Evolutionary conservation across 805 yeast species (phyloP), one percentile per base, ranked within the genome.

Genomic region (Ogataea dorogensis): DNA sequence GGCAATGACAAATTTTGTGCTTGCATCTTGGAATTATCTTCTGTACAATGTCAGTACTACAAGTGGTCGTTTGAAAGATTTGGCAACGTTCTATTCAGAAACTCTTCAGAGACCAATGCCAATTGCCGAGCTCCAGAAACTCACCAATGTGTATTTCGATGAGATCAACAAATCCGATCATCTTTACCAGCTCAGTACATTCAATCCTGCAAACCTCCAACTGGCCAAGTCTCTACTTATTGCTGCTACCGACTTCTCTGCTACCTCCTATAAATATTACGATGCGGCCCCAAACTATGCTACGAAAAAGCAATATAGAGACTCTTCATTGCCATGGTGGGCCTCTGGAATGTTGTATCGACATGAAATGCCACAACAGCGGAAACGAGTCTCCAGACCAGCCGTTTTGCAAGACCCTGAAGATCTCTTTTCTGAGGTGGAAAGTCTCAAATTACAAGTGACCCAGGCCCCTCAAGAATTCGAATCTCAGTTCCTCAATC

Each of bases 71-170:
- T 28, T 61, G 21, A 38, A 40, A 13, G 38, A 43, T 3, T 29
- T 58, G 9, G 15, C 32, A 2, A 17, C 27, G 4, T 46, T 59
- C 23, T 58, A 47, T 36, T 25, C 43, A 4, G 31, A 41, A 4
- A 24, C 27, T 15, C 19, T 47, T 10, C 46, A 46, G 14, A 42
- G 53, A 23, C 30, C 37, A 5, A 17, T 58, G 17, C 60, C 63
- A 3, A 40, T 58, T 7, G 46, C 44, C 5, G 31, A 46, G 12
- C 42, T 61, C 10, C 59, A 58, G 32, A 45, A 42, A 21, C 41
- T 51, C 18, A 49, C 58, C 33, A 55, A 59, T 33, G 65, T 60
- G 12, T 55, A 52, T 33, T 62, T 59, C 42, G 65, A 62, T 32
- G 51, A 41, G 22, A 46, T 57, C 14, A 44, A 45, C 38, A 47